Evolutionary conservation across 2,329 filamentous ascomycete genomes (phyloP), one percentile per base, ranked within the genome.

Genomic region (Hymenoscyphus repandus): DNA sequence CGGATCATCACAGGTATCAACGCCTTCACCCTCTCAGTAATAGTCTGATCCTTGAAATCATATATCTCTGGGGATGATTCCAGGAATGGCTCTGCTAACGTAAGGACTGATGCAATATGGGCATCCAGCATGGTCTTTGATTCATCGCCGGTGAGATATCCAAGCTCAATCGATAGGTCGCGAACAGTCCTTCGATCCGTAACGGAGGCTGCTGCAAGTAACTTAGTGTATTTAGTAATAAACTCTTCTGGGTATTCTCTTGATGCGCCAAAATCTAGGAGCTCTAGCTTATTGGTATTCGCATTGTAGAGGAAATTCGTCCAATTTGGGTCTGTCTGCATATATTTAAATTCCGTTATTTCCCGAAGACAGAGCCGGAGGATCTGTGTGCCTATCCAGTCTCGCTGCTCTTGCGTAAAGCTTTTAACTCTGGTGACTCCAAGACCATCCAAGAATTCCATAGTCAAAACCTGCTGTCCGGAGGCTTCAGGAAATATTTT

Each of bases 281-380:
- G 80, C 69, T 96, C 91, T 12, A 99, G 83, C 64, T 83, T 86
- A 61, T 82, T 74, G 3, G 77, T 82, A 17, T 73, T 62, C 1
- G 82, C 74, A 62, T 97, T 93, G 75, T 90, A 99, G 17, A 97
- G 77, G 69, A 99, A 99, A 70, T 99, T 99, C 32, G 92, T 97
- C 93, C 93, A 99, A 74, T 99, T 99, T 37, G 93, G 93, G 66
- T 99, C 93, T 5, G 93, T 99, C 72, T 99, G 93, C 93, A 99
- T 99, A 73, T 95, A 97, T 54, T 78, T 84, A 79, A 96, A 97
- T 69, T 96, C 90, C 57, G 85, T 85, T 61, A 97, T 92, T 71
- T 97, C 93, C 52, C 91, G 85, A 36, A 97, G 78, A 66, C 90
- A 97, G 10, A 99, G 83, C 3, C 90, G 87, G 47, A 97, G 79